Evolutionary conservation across 2,329 filamentous ascomycete species (phyloP), one percentile per base, ranked within the genome.

Genomic region (Epichloe bromicola): DNA sequence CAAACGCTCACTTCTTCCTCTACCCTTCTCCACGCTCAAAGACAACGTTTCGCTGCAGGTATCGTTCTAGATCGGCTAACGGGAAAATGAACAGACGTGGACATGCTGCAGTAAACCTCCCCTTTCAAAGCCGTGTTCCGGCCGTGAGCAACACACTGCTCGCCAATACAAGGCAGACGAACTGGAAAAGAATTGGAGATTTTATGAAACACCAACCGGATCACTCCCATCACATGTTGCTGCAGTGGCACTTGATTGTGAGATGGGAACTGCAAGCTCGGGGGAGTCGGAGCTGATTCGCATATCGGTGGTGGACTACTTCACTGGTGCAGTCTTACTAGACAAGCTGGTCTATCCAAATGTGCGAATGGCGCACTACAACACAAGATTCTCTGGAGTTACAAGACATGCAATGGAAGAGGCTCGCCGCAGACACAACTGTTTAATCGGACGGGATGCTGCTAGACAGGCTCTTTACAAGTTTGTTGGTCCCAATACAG

Each of bases 241-340:
- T 43, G 65, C 59, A 2, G 68, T 79, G 3, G 73, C 70, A 0
- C 61, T 80, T 3, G 75, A 79, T 54, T 79, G 76, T 54, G 76
- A 80, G 55, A 79, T 79, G 74, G 75, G 76, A 15, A 68, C 65
- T 0, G 63, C 71, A 2, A 55, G 57, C 8, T 62, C 62, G 5
- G 69, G 71, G 71, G 73, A 79, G 10, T 60, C 63, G 0, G 75
- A 79, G 54, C 61, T 80, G 7, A 76, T 80, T 52, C 74, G 75
- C 3, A 41, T 80, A 1, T 73, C 71, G 0, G 58, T 71, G 2
- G 58, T 80, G 26, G 76, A 79, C 58, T 76, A 74, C 57, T 76
- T 78, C 57, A 69, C 71, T 1, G 66, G 69, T 3, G 58, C 68
- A 14, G 57, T 73, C 11, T 67, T 80, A 1, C 59, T 80, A 33